Conservation (phyloP, 2,329 filamentous ascomycete species). For the Hymenoscyphus linearis region DNA sequence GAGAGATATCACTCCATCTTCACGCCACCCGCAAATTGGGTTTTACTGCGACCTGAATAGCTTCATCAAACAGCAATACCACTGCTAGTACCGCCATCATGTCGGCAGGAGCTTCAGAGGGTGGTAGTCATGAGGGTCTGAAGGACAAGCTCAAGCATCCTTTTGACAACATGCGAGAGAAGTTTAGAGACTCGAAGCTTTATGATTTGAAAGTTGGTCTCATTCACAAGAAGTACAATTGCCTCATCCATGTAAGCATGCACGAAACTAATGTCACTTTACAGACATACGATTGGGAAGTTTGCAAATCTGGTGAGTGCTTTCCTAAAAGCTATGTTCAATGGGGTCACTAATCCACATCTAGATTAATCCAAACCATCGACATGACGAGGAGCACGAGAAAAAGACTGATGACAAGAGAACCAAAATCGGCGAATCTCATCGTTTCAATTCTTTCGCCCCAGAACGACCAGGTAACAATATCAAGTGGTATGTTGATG, state of each 20-base stretch:
- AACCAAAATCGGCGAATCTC: conserved; percentile 60
- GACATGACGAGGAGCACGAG: conserved; percentile 92
- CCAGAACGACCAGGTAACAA: conserved; percentile 80
- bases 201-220: conserved; percentile 53
- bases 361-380: conserved; percentile 77
- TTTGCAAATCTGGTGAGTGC: conserved; percentile 53
- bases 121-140: conserved; percentile 23
- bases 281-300: conserved; percentile 57
- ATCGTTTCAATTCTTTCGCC: conserved; percentile 88
- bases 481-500: conserved; percentile 97
- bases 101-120: conserved; percentile 24
- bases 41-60: not conserved
- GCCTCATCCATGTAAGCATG: not conserved
- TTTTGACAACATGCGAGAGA: conserved; percentile 43
- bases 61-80: not conserved
- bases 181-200: conserved; percentile 48
- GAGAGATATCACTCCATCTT: not conserved
- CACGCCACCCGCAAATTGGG: not conserved
- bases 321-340: not conserved
- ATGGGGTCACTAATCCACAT: conserved; percentile 1
- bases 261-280: conserved; percentile 4
- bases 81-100: conserved; percentile 21
- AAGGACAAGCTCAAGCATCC: conserved; percentile 45
- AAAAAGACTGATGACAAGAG: conserved; percentile 77
- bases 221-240: conserved; percentile 51